Evolutionary conservation across 345 rosid species (phyloP), one percentile per base, ranked within the genome.

Genomic region (Lumnitzera littorea): DNA sequence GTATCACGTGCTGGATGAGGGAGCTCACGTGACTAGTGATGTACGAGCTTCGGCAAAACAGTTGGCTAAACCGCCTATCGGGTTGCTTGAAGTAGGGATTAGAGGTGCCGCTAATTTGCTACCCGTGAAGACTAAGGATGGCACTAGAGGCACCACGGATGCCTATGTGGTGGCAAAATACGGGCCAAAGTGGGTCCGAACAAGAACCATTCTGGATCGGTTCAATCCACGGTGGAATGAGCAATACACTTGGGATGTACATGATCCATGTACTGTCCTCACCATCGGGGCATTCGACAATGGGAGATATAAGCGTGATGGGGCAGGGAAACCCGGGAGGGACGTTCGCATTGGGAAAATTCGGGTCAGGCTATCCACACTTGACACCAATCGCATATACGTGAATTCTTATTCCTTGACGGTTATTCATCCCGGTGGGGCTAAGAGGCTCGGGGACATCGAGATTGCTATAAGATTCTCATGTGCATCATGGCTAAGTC

Each of bases 221-320:
- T 91, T 91, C 70, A 91, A 84, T 74, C 98, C 96, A 46, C 77
- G 88, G 53, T 91, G 96, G 98, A 91, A 91, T 36, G 95, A 91
- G 82, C 98, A 91, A 55, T 87, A 88, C 60, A 84, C 95, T 0
- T 91, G 98, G 98, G 96, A 91, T 43, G 89, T 91, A 4, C 83
- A 82, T 24, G 98, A 91, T 68, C 92, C 92, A 0, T 88, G 95
- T 56, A 91, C 98, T 0, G 88, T 89, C 15, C 80, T 91, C 3
- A 80, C 96, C 0, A 83, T 91, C 13, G 92, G 98, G 2, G 88
- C 86, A 11, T 91, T 84, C 11, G 96, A 91, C 52, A 91, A 91
- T 11, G 91, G 86, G 52, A 58, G 85, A 51, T 86, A 91, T 76
- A 91, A 77, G 64, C 64, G 53, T 0, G 91, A 87, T 25, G 91